Percentiles rank a stretch among this genome's conserved stretches.
Evolutionary conservation across 371 early-diverging fungal genomes (phyloP).

Genomic region (Mucor piriformis): DNA sequence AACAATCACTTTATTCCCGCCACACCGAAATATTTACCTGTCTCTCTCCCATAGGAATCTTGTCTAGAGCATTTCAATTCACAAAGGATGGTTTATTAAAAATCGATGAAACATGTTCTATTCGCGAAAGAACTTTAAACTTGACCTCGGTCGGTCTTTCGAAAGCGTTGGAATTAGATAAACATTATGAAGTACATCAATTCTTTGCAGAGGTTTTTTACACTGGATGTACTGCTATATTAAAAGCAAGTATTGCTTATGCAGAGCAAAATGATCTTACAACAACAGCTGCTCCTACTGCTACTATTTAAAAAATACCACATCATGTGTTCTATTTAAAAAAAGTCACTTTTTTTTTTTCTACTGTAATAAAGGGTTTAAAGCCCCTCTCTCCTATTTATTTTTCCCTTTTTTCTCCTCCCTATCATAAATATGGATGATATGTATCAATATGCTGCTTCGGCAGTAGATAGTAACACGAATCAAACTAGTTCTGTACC

Average conservation of each 20-base stretch:
- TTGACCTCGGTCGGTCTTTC: conserved; percentile 57
- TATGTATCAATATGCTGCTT: conserved; percentile 34
- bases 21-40: too few species aligned
- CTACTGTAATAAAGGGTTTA: not conserved
- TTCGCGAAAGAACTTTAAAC: conserved; percentile 59
- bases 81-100: conserved; percentile 39
- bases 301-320: not conserved
- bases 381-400: conserved; percentile 1
- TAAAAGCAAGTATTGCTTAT: conserved; percentile 65
- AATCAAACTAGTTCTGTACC: conserved; percentile 10
- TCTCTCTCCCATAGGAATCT: conserved; percentile 18
- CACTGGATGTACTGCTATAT: conserved; percentile 29
- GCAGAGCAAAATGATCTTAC: conserved; percentile 35
- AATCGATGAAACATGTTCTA: conserved; percentile 59
- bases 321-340: not conserved
- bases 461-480: conserved; percentile 38
- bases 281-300: not conserved
- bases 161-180: conserved; percentile 64
- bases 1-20: too few species aligned
- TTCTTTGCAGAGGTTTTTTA: conserved; percentile 56
- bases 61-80: conserved; percentile 8
- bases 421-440: conserved; percentile 20
- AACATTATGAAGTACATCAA: conserved; percentile 63
- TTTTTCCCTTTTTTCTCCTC: conserved; percentile 3
- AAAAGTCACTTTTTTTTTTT: conserved; percentile 4